These are phyloP conservation scores for Trypanosoma cruzi DNA, from an alignment of 208 protist species.

Conservation along the genomic window DNA sequence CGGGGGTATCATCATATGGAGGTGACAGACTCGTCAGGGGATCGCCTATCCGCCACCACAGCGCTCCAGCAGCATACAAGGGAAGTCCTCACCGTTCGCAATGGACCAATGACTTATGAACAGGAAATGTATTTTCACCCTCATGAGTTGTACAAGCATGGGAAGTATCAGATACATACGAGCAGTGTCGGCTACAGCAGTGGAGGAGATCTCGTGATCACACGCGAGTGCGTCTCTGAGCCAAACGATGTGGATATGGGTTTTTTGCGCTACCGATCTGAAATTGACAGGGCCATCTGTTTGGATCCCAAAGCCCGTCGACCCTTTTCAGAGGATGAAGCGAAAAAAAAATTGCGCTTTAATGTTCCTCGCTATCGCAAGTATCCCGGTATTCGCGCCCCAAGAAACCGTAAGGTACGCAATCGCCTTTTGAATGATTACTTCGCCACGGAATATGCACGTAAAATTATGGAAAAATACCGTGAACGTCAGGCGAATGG, in stretches of 20 bases:
- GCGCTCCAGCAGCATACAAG: constrained; percentile 60
- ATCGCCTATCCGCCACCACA: constrained; percentile 37
- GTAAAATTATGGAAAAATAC: constrained; percentile 51
- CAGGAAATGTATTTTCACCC: constrained; percentile 85
- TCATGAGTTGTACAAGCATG: constrained; percentile 85
- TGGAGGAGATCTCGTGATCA: constrained; percentile 84
- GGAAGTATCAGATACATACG: constrained; percentile 70
- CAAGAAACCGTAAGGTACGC: constrained; percentile 70
- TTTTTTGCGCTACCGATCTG: constrained; percentile 48
- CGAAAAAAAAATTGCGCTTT: constrained; percentile 46
- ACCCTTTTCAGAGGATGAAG: constrained; percentile 63
- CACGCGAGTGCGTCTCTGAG: constrained; percentile 76
- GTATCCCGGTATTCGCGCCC: constrained; percentile 83
- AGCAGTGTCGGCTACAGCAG: constrained; percentile 88
- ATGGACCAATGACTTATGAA: constrained; percentile 61
- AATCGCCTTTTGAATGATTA: constrained; percentile 87
- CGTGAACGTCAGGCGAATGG: constrained; percentile 44
- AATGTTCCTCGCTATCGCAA: constrained; percentile 71
- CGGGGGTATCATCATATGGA: constrained; percentile 53
- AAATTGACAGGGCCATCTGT: constrained; percentile 67
- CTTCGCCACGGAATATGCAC: constrained; percentile 59
- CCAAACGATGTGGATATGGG: constrained; percentile 70
- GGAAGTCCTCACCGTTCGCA: constrained; percentile 68
- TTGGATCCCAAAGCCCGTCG: constrained; percentile 77
- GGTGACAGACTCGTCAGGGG: constrained; percentile 61